Percentiles rank a stretch among this genome's conserved stretches.
Evolutionary conservation across 1,284 basidiomycete genomes (phyloP).

Genomic region (Veloporphyrellus conicus): DNA sequence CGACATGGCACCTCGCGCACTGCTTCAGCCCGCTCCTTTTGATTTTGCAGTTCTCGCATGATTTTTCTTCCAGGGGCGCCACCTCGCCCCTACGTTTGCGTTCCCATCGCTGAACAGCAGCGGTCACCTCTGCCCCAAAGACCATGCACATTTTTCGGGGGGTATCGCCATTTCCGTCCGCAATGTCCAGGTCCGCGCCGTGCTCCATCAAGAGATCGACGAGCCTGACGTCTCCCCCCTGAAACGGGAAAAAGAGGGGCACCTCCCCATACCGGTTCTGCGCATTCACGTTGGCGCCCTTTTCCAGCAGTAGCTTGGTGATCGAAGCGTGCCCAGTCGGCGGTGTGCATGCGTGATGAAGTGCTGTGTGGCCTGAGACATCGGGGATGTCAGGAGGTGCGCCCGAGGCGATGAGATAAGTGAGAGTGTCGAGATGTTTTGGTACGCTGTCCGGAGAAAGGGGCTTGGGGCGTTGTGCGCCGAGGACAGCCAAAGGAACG

Average conservation of each 20-base stretch:
- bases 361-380: constrained; percentile 47
- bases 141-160: constrained; percentile 33
- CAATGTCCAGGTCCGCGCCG: constrained; percentile 44
- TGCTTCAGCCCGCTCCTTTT: constrained; percentile 35
- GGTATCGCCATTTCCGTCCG: constrained; percentile 43
- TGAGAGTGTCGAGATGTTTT: constrained; percentile 38
- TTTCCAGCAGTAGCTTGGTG: constrained; percentile 37
- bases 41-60: constrained; percentile 39
- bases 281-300: constrained; percentile 43
- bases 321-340: constrained; percentile 30
- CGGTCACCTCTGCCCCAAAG: constrained; percentile 46
- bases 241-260: constrained; percentile 39
- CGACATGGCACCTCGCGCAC: constrained; percentile 43
- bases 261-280: constrained; percentile 48
- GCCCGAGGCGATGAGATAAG: constrained; percentile 43
- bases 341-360: constrained; percentile 42
- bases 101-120: constrained; percentile 46
- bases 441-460: neutral
- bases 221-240: constrained; percentile 32
- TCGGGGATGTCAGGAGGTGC: constrained; percentile 42
- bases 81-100: constrained; percentile 42
- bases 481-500: constrained; percentile 40
- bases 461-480: constrained; percentile 38
- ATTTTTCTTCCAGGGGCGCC: constrained; percentile 38
- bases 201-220: constrained; percentile 49